These are phyloP conservation scores for Phytophthora crassamura DNA, from an alignment of 352 stramenopile species.

Conservation along the genomic window DNA sequence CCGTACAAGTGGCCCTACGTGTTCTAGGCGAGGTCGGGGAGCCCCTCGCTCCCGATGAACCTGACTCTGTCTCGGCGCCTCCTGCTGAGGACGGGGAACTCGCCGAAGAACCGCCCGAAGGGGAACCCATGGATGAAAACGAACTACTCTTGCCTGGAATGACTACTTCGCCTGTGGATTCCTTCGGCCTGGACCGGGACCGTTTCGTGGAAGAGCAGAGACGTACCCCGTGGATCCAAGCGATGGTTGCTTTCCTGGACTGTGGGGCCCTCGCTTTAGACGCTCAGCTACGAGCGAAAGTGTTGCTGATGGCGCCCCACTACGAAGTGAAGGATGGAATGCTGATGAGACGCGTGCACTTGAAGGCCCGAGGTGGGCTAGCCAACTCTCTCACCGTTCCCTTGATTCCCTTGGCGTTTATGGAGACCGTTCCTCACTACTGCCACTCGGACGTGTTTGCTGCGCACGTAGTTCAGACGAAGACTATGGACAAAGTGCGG, in stretches of 20 bases:
- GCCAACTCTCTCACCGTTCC: neutral
- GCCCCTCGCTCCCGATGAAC: too few relatives aligned
- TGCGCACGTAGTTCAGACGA: neutral
- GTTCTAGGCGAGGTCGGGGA: too few relatives aligned
- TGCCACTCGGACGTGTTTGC: neutral
- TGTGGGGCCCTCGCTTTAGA: neutral
- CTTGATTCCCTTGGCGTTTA: neutral
- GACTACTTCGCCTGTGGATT: too few relatives aligned
- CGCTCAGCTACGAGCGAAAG: neutral
- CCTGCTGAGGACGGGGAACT: too few relatives aligned
- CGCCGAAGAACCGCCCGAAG: too few relatives aligned
- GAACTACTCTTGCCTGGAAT: too few relatives aligned
- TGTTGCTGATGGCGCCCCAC: neutral
- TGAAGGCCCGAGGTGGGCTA: neutral
- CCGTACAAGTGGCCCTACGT: too few relatives aligned
- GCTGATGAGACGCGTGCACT: neutral
- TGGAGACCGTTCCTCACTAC: constrained; percentile 8
- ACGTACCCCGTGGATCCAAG: neutral
- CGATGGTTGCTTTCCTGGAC: neutral
- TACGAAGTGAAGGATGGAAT: neutral
- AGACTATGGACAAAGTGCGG: neutral
- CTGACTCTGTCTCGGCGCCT: too few relatives aligned
- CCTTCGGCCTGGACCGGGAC: neutral
- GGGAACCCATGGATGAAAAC: too few relatives aligned
- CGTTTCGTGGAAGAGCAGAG: neutral